Conservation (phyloP, 139 green algal species). For the Micractinium conductrix region DNA sequence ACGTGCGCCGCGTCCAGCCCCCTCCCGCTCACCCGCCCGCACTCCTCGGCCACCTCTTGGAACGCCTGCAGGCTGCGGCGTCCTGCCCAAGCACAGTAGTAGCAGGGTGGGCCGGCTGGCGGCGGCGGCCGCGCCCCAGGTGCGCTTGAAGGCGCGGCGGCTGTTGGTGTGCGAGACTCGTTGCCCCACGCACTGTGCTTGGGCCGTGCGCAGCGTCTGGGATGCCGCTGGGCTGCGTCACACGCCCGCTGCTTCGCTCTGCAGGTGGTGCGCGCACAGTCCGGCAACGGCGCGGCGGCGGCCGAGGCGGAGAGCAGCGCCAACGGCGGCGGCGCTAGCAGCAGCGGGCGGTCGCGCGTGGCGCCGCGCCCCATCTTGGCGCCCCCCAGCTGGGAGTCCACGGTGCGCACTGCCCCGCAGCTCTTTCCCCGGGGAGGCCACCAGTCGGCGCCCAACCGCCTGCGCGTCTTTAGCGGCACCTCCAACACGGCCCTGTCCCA, state of each 20-base stretch:
- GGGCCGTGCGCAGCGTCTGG: no score
- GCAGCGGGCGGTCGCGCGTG: background rate
- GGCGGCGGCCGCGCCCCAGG: slow-evolving; percentile 15
- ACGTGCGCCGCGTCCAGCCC: background rate
- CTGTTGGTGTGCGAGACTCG: no score
- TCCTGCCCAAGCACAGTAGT: background rate
- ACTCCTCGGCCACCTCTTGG: background rate
- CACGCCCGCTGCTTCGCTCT: background rate
- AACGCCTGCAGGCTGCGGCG: background rate
- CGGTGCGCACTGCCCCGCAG: slow-evolving; percentile 31
- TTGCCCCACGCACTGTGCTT: no score
- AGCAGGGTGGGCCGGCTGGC: background rate
- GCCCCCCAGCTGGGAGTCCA: slow-evolving; percentile 1
- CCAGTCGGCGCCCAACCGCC: slow-evolving; percentile 42
- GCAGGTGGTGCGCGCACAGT: slow-evolving; percentile 15
- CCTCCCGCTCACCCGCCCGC: background rate
- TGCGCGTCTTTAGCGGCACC: slow-evolving; percentile 86
- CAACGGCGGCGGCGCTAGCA: background rate
- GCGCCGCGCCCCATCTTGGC: slow-evolving; percentile 22
- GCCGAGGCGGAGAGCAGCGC: background rate
- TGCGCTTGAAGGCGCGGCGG: no score
- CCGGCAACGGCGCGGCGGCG: slow-evolving; percentile 16
- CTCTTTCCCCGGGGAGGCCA: slow-evolving; percentile 18
- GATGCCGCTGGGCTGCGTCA: no score
- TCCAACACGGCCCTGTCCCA: slow-evolving; percentile 79